Base-by-base conservation (phyloP, 2,329 filamentous ascomycete species). In the Allantophomopsis lycopodina region DNA sequence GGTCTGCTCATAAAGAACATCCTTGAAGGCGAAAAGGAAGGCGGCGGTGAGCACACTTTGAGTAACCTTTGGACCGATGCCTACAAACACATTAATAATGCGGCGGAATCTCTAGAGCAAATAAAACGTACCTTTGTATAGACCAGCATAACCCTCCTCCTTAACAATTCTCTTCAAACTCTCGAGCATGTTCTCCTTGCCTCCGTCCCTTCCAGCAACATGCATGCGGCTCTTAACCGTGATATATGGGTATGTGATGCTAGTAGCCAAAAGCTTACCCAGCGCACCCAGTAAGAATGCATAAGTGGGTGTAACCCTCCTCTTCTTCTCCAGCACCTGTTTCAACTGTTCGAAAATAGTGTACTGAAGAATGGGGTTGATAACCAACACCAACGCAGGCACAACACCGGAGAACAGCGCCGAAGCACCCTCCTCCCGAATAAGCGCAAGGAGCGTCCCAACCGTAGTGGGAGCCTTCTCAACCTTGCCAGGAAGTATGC, bases 301-400 rank as follows among this genome's bases (percentile, higher is more conserved):
- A 49, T 94, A 76, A 40, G 76, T 80, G 1, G 89, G 86, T 0
- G 85, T 94, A 42, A 96, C 74, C 50, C 81, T 77, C 44, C 53
- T 58, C 47, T 72, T 71, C 59, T 74, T 83, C 73, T 95, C 89
- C 41, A 95, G 64, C 18, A 71, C 54, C 59, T 96, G 94, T 75
- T 95, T 96, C 66, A 96, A 68, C 68, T 98, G 89, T 70, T 98
- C 91, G 54, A 96, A 98, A 41, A 98, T 82, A 13, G 91, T 98
- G 64, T 98, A 98, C 66, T 98, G 91, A 47, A 98, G 68, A 50
- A 98, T 98, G 4, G 91, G 91, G 66, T 98, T 98, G 65, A 95
- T 87, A 55, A 98, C 91, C 47, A 98, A 71, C 49, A 98, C 79
- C 50, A 98, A 68, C 1, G 91, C 91, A 8, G 91, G 91, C 43